Evolutionary conservation across 106 monocot species (phyloP).

Genomic region (Dactylorhiza incarnata): DNA sequence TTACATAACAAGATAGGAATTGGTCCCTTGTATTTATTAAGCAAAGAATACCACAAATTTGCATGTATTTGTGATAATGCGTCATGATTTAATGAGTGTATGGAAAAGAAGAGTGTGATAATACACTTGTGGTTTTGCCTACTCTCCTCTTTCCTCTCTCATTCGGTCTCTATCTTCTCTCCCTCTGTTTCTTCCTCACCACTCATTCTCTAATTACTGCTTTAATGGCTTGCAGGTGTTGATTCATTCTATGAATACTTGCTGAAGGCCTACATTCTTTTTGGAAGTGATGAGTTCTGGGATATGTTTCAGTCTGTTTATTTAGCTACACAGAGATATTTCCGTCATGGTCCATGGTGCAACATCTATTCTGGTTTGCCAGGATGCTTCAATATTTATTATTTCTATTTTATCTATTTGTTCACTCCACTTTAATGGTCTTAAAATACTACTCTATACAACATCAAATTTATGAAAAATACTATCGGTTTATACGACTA

Average conservation of each 20-base stretch:
- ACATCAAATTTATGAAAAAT: neutral
- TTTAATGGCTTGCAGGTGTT: constrained; percentile 51
- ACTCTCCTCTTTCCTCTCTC: neutral
- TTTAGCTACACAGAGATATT: constrained; percentile 85
- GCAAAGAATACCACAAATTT: neutral
- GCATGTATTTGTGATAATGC: neutral
- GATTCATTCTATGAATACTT: constrained; percentile 98
- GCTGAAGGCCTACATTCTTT: constrained; percentile 84
- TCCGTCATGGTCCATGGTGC: constrained; percentile 95
- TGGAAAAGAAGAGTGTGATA: neutral
- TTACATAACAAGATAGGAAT: too few species aligned
- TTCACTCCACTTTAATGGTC: neutral
- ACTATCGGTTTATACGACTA: neutral
- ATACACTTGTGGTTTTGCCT: neutral
- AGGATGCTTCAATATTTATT: constrained; percentile 1
- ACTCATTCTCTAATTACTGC: neutral
- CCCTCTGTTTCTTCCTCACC: neutral
- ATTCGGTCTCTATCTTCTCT: neutral
- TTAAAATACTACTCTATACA: neutral
- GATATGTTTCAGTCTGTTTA: constrained; percentile 88
- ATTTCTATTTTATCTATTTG: neutral
- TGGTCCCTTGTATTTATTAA: neutral
- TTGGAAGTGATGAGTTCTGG: constrained; percentile 89
- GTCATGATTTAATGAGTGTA: neutral
- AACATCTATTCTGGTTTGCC: constrained; percentile 21